Evolutionary conservation across 106 monocot species (phyloP).

Genomic region (Narthecium ossifragum): DNA sequence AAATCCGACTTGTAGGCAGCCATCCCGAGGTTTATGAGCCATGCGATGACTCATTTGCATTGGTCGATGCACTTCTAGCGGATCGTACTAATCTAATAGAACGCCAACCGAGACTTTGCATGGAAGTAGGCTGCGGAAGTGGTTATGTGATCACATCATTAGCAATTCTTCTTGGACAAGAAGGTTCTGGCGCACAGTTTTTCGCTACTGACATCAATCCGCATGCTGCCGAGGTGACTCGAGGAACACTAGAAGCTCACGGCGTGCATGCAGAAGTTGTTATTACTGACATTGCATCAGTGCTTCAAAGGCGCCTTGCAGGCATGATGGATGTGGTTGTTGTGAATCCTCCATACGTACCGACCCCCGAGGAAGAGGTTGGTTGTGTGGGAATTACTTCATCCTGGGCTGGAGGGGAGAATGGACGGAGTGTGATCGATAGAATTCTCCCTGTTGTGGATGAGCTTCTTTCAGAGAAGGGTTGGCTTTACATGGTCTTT

Average conservation of each 20-base stretch:
- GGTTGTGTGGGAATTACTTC: slow-evolving; percentile 62
- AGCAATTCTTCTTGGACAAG: slow-evolving; percentile 65
- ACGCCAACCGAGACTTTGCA: slow-evolving; percentile 55
- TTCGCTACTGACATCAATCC: slow-evolving; percentile 85
- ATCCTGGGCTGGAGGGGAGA: slow-evolving; percentile 90
- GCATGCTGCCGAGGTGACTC: slow-evolving; percentile 60
- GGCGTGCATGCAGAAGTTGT: slow-evolving; percentile 70
- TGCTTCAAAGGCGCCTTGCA: slow-evolving; percentile 44
- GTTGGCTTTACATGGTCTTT: slow-evolving; percentile 91
- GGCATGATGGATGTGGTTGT: slow-evolving; percentile 86
- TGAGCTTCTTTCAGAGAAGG: slow-evolving; percentile 69
- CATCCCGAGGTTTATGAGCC: slow-evolving; percentile 94
- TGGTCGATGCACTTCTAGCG: slow-evolving; percentile 88
- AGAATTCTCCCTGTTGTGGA: slow-evolving; percentile 67
- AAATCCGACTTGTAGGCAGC: slow-evolving; percentile 57
- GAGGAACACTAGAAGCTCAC: slow-evolving; percentile 65
- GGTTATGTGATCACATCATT: slow-evolving; percentile 93
- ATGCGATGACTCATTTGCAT: slow-evolving; percentile 91
- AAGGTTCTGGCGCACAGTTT: slow-evolving; percentile 37
- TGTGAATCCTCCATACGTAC: slow-evolving; percentile 95
- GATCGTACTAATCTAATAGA: slow-evolving; percentile 54
- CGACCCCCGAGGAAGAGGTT: slow-evolving; percentile 88
- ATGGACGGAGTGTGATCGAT: slow-evolving; percentile 84
- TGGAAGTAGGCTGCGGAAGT: slow-evolving; percentile 84
- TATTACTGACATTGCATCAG: slow-evolving; percentile 62